phyloP scores from a whole-genome alignment of 345 rosid genomes.

The Carallia pectinifolia region DNA sequence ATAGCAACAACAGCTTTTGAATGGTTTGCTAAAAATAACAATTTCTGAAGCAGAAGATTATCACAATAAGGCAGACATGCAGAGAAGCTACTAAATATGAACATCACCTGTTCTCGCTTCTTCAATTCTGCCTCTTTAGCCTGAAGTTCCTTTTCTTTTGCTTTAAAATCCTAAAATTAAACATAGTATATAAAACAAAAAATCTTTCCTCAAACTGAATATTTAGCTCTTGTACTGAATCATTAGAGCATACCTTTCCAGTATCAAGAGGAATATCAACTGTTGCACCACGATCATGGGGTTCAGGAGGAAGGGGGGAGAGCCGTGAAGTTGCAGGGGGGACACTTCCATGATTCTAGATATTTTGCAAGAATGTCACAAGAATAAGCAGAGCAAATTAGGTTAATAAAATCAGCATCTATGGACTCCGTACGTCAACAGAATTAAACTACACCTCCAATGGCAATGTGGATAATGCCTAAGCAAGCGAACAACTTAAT shows the following conservation, averaged over 20 bases:
- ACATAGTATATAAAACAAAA: slow-evolving; percentile 15
- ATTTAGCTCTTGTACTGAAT: too few relatives aligned
- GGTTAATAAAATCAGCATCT: slow-evolving; percentile 2
- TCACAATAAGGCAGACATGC: neutral
- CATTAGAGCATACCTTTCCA: slow-evolving; percentile 48
- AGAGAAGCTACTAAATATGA: slow-evolving; percentile 1
- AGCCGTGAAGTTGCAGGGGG: slow-evolving; percentile 73
- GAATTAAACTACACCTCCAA: neutral
- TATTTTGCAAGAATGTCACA: slow-evolving; percentile 11
- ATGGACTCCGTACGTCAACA: neutral
- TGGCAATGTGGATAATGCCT: neutral
- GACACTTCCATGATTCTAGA: slow-evolving; percentile 72
- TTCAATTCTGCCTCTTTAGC: slow-evolving; percentile 90
- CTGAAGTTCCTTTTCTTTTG: slow-evolving; percentile 90
- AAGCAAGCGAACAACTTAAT: neutral
- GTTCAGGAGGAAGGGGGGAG: slow-evolving; percentile 94
- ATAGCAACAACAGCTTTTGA: neutral
- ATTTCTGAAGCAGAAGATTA: neutral
- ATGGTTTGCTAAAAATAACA: too few relatives aligned
- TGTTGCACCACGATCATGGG: slow-evolving; percentile 83
- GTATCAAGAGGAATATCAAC: slow-evolving; percentile 79
- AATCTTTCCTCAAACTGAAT: slow-evolving; percentile 27
- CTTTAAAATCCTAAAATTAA: slow-evolving; percentile 63
- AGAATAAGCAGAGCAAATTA: slow-evolving; percentile 4
- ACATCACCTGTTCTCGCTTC: slow-evolving; percentile 75